Percentiles rank a stretch among this genome's conserved stretches.
phyloP scores from a whole-genome alignment of 2,329 filamentous ascomycete genomes.

The Eurotiales sp. region DNA sequence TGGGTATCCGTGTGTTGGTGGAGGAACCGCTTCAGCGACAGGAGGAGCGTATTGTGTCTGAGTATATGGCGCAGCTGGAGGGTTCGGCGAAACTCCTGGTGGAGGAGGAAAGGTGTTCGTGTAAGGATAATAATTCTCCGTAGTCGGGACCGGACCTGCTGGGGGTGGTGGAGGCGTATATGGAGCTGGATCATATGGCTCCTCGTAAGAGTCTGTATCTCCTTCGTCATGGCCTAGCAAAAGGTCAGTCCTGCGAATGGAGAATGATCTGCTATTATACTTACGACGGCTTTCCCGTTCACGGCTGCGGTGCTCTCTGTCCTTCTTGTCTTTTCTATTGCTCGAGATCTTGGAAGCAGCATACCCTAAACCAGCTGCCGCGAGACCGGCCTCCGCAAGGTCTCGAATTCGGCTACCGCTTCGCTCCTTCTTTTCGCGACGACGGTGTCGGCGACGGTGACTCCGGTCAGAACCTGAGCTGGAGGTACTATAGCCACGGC shows the following conservation, averaged over 20 bases:
- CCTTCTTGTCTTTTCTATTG: constrained; percentile 48
- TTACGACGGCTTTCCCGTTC: constrained; percentile 51
- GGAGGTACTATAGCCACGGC: constrained; percentile 36
- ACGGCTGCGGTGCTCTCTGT: constrained; percentile 21
- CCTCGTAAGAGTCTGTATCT: constrained; percentile 38
- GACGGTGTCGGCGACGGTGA: constrained; percentile 27
- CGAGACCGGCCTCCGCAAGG: constrained; percentile 53
- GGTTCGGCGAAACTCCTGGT: constrained; percentile 28
- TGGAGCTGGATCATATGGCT: constrained; percentile 37
- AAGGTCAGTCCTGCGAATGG: constrained; percentile 14
- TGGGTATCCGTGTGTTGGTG: constrained; percentile 37
- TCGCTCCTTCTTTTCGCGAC: constrained; percentile 26
- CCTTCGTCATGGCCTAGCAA: constrained; percentile 25
- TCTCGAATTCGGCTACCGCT: constrained; percentile 40
- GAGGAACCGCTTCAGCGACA: constrained; percentile 34
- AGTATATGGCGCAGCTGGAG: constrained; percentile 19
- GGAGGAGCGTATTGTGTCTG: constrained; percentile 23
- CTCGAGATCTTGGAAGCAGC: constrained; percentile 56
- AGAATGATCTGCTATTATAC: no score
- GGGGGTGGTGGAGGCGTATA: constrained; percentile 35
- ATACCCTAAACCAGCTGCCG: constrained; percentile 55
- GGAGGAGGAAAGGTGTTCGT: constrained; percentile 43
- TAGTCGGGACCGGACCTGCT: constrained; percentile 25
- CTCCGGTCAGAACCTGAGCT: constrained; percentile 35
- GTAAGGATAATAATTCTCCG: constrained; percentile 35